These are phyloP conservation scores for Russula sp. DNA, from an alignment of 768 basidiomycete genomes.

Conservation along the genomic window DNA sequence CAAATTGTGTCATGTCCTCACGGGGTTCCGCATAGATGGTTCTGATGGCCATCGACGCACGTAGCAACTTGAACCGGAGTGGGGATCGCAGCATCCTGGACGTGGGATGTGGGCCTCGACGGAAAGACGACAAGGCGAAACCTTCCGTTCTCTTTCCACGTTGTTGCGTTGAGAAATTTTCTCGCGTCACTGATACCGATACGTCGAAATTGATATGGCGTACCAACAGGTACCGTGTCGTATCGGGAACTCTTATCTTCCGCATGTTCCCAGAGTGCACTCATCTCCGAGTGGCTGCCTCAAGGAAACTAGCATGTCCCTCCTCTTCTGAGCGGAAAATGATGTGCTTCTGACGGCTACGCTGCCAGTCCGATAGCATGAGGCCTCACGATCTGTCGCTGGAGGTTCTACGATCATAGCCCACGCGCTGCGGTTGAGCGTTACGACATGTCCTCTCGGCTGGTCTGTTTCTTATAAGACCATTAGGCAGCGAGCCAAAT, in stretches of 20 bases:
- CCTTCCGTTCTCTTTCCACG: neutral
- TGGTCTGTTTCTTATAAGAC: constrained; percentile 8
- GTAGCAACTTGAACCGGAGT: neutral
- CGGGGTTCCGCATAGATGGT: neutral
- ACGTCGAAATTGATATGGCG: no score
- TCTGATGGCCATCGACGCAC: no score
- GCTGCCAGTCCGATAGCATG: neutral
- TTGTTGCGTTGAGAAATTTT: neutral
- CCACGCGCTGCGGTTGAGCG: neutral
- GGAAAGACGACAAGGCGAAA: neutral
- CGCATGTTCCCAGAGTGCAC: no score
- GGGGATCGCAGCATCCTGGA: neutral
- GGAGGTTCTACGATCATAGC: neutral
- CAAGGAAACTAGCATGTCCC: neutral
- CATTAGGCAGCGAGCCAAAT: neutral
- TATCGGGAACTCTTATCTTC: no score
- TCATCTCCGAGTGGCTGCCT: no score
- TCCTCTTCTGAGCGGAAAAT: no score
- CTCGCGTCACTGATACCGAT: neutral
- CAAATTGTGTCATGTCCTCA: neutral
- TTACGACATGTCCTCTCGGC: neutral
- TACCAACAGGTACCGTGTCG: no score
- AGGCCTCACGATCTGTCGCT: neutral
- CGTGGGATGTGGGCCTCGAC: neutral
- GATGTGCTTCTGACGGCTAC: neutral